phyloP scores from a whole-genome alignment of 2,329 filamentous ascomycete genomes.

The Aspergillus sp. region DNA sequence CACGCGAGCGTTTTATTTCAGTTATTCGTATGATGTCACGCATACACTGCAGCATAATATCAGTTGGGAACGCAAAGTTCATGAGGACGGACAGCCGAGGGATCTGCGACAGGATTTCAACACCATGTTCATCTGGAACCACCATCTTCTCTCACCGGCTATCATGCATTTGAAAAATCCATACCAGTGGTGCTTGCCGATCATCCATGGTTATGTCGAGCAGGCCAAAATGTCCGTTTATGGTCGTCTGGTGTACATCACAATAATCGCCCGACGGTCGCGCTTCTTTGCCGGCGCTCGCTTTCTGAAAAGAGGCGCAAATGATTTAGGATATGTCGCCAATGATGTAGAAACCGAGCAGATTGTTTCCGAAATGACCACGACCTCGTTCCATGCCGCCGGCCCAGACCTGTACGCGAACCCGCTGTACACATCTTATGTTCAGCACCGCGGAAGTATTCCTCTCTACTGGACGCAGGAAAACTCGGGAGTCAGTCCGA shows the following conservation, averaged over 20 bases:
- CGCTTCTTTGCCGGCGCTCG: conserved; percentile 91
- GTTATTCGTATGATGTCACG: conserved; percentile 96
- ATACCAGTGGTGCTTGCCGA: conserved; percentile 93
- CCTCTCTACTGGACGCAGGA: conserved; percentile 98
- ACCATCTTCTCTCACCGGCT: conserved; percentile 79
- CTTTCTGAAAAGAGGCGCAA: conserved; percentile 91
- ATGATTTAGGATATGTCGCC: conserved; percentile 91
- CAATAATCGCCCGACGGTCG: conserved; percentile 88
- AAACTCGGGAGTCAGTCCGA: conserved; percentile 89
- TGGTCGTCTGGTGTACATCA: conserved; percentile 84
- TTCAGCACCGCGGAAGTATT: conserved; percentile 95
- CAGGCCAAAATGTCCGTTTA: conserved; percentile 85
- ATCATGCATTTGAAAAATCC: conserved; percentile 69
- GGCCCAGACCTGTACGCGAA: conserved; percentile 82
- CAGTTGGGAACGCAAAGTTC: conserved; percentile 69
- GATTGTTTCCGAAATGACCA: conserved; percentile 91
- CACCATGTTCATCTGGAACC: conserved; percentile 98
- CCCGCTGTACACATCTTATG: conserved; percentile 90
- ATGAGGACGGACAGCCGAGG: conserved; percentile 64
- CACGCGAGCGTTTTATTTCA: conserved; percentile 93
- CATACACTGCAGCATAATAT: conserved; percentile 91
- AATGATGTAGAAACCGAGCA: conserved; percentile 99
- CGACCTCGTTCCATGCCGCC: conserved; percentile 92
- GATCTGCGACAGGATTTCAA: conserved; percentile 78
- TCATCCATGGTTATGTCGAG: conserved; percentile 95